Percentiles rank a stretch among this genome's conserved stretches.
Evolutionary conservation across 306 rosid genomes (phyloP).

Genomic region (Gleditsia sinensis): DNA sequence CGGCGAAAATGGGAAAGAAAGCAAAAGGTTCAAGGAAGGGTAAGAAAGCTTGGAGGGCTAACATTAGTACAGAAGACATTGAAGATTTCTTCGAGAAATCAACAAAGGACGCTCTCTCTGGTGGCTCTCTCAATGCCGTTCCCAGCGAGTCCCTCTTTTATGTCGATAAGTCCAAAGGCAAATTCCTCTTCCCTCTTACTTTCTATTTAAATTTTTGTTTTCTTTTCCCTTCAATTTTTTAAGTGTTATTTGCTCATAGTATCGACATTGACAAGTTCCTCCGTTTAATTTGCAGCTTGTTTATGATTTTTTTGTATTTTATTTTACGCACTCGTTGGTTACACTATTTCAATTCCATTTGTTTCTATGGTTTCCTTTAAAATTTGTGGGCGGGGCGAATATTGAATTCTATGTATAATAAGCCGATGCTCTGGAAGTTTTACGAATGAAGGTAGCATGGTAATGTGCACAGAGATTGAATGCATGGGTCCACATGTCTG

Average conservation of each 20-base stretch:
- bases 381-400: too few species aligned
- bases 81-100: constrained; percentile 73
- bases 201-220: not conserved
- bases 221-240: not conserved
- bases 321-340: not conserved
- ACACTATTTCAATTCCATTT: too few species aligned
- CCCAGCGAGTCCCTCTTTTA: constrained; percentile 64
- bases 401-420: constrained; percentile 15
- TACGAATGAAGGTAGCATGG: constrained; percentile 14
- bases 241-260: too few species aligned
- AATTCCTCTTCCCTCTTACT: not conserved
- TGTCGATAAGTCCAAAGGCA: constrained; percentile 76
- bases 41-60: constrained; percentile 87
- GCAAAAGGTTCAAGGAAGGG: constrained; percentile 82
- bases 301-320: too few species aligned
- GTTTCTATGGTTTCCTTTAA: too few species aligned
- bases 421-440: constrained; percentile 34
- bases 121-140: constrained; percentile 61
- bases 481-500: constrained; percentile 22
- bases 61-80: constrained; percentile 81
- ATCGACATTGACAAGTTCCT: too few species aligned
- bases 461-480: constrained; percentile 24
- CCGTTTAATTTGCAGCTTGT: too few species aligned
- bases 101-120: constrained; percentile 77
- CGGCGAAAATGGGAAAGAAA: constrained; percentile 69